Base-by-base conservation (phyloP, 441 rosid species). In the Populus tomentosa region DNA sequence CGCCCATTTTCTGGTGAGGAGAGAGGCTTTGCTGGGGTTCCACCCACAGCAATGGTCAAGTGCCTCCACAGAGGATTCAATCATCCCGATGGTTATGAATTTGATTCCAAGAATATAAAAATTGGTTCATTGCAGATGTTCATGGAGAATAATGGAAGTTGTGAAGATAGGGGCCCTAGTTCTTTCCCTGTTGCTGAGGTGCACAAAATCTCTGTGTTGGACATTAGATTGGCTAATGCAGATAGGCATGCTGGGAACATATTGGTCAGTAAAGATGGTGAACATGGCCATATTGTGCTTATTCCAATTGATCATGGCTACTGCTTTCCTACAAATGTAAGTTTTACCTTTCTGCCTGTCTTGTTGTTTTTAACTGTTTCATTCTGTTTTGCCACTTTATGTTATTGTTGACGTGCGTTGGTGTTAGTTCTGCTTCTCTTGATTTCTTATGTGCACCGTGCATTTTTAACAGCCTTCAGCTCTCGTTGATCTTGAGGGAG, bases 111-210 rank as follows among this genome's bases (percentile, higher is more conserved):
- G 81, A 84, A 89, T 76, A 59, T 84, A 11, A 88, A 92, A 87
- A 84, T 87, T n/a, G 97, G 97, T n/a, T 92, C 97, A 18, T 30
- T 90, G 84, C 97, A 92, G 80, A 89, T 85, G 94, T 92, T 89
- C 69, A 79, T 89, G 82, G 76, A 82, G 71, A 92, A 88, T 79
- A 59, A 72, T 62, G 93, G 97, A 76, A 90, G 89, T 66, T 92
- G 97, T 75, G 97, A 92, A 81, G 95, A 92, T 76, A 86, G 88
- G 87, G 97, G 95, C 75, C 91, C 88, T 36, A 1, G 82, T 72
- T 81, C 83, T 20, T 90, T 92, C 78, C 95, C 93, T 0, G 85
- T 87, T 64, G 86, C 88, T 68, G 92, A 92, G 80, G 90, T 92
- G 32, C 97, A 92, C 85, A 92, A 87, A 85, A 92, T 92, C 69